Evolutionary conservation across 345 rosid genomes (phyloP).

Genomic region (Microcos paniculata): DNA sequence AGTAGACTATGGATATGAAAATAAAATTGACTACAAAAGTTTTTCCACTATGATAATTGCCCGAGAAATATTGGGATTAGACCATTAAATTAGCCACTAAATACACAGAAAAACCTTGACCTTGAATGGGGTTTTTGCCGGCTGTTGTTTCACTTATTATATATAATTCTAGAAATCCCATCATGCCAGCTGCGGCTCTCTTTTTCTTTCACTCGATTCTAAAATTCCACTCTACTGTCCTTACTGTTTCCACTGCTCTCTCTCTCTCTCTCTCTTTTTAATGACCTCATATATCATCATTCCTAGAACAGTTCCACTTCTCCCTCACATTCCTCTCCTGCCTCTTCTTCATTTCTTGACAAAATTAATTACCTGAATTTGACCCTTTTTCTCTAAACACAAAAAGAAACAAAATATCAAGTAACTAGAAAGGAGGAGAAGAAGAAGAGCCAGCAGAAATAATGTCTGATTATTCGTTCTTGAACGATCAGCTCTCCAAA

Average conservation of each 20-base stretch:
- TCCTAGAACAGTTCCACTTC: neutral
- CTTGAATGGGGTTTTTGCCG: neutral
- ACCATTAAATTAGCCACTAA: neutral
- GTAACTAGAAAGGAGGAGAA: neutral
- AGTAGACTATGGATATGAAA: neutral
- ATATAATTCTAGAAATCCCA: slow-evolving; percentile 18
- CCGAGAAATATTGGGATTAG: neutral
- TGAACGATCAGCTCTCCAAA: slow-evolving; percentile 67
- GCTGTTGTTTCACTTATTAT: neutral
- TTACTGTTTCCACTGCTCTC: neutral
- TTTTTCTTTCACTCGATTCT: neutral
- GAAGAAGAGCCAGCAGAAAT: slow-evolving; percentile 3
- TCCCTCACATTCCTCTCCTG: neutral
- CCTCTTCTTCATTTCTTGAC: neutral
- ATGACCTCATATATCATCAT: neutral
- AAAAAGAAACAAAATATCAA: neutral
- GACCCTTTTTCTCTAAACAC: neutral
- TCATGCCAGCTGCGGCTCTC: slow-evolving; percentile 18
- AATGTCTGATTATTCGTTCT: slow-evolving; percentile 68
- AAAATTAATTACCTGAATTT: neutral
- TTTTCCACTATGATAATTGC: neutral
- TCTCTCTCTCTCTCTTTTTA: neutral
- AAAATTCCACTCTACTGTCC: neutral
- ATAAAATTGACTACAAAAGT: neutral
- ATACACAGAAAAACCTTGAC: neutral